phyloP scores from a whole-genome alignment of 768 basidiomycete genomes.

The Lactarius sp. region DNA sequence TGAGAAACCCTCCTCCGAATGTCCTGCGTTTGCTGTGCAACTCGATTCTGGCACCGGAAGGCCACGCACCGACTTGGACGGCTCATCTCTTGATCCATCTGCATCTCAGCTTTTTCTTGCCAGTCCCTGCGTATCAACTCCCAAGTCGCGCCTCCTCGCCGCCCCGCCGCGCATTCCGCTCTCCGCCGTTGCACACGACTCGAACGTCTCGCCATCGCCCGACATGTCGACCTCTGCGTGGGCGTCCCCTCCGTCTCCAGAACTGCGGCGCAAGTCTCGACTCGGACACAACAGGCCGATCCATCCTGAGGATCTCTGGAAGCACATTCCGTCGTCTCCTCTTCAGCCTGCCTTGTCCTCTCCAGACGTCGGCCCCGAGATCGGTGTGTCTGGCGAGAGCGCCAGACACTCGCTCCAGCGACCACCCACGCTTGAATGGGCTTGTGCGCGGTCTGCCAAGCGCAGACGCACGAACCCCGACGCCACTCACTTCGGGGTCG shows the following conservation, averaged over 20 bases:
- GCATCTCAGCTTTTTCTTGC: background rate
- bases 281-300: slow-evolving; percentile 7
- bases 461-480: slow-evolving; percentile 31
- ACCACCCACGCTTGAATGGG: slow-evolving; percentile 41
- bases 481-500: slow-evolving; percentile 17
- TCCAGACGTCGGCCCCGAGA: slow-evolving; percentile 19
- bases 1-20: background rate
- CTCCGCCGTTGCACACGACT: slow-evolving; percentile 5
- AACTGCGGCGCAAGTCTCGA: slow-evolving; percentile 14
- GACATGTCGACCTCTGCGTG: background rate
- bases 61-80: background rate
- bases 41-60: background rate
- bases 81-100: background rate
- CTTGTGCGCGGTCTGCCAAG: slow-evolving; percentile 39
- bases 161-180: background rate
- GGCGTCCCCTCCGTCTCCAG: slow-evolving; percentile 9
- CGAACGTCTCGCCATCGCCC: slow-evolving; percentile 1
- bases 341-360: slow-evolving; percentile 24
- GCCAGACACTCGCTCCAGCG: slow-evolving; percentile 24
- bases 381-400: slow-evolving; percentile 4
- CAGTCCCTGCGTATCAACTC: background rate
- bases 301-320: slow-evolving; percentile 31
- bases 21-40: background rate
- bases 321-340: slow-evolving; percentile 30
- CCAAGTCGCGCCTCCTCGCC: background rate